Evolutionary conservation across 1,139 yeast species (phyloP).

Genomic region (Blastobotrys capitulatus): DNA sequence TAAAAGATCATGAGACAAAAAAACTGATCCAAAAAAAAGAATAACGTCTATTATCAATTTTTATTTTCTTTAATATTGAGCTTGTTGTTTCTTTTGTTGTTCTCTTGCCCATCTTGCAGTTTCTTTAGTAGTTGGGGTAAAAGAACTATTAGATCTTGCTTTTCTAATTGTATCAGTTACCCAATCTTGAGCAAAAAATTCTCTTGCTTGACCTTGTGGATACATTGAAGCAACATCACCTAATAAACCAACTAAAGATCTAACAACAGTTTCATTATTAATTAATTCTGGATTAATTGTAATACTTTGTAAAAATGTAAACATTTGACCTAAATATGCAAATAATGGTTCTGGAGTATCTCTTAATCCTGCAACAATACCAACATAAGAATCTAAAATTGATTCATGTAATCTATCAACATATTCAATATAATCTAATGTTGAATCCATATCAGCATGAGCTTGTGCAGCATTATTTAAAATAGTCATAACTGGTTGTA

Average conservation of each 20-base stretch:
- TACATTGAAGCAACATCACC: constrained; percentile 92
- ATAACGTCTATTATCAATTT: neutral
- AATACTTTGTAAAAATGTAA: constrained; percentile 59
- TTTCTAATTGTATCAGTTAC: constrained; percentile 68
- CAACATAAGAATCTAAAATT: constrained; percentile 90
- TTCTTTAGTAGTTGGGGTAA: constrained; percentile 64
- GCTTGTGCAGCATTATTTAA: constrained; percentile 53
- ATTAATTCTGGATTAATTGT: constrained; percentile 55
- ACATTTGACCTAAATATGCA: constrained; percentile 64
- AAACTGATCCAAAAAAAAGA: neutral
- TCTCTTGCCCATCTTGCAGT: constrained; percentile 97
- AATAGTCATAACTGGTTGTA: constrained; percentile 71
- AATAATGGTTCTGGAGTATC: constrained; percentile 60
- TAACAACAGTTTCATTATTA: constrained; percentile 59
- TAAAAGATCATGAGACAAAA: neutral
- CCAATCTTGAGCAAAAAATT: constrained; percentile 67
- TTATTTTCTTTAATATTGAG: neutral
- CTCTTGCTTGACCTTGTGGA: constrained; percentile 67
- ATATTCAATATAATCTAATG: constrained; percentile 75
- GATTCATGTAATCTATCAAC: constrained; percentile 71
- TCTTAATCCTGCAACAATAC: constrained; percentile 83
- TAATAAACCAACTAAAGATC: constrained; percentile 79
- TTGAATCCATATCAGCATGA: constrained; percentile 42
- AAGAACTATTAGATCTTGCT: constrained; percentile 59
- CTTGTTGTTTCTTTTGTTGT: constrained; percentile 49